Base-by-base conservation (phyloP, 495 filamentous ascomycete genomes). In the Penicillium cataractarum region DNA sequence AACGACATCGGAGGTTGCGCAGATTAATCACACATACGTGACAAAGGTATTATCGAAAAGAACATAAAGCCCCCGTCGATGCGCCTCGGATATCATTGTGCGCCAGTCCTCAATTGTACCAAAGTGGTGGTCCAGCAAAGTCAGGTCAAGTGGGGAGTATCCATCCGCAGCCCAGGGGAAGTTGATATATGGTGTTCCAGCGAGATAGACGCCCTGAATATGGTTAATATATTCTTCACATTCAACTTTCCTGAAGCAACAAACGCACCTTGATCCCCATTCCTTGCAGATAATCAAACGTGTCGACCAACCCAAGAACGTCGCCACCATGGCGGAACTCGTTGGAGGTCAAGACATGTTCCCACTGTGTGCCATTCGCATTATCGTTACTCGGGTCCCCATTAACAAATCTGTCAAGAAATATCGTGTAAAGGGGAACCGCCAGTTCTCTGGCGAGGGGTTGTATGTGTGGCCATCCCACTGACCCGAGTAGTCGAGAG, bases 401-500 rank as follows among this genome's bases (percentile, higher is more conserved):
- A 60, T 80, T 75, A 8, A 77, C 70, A 55, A 78, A 77, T 6
- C 76, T 69, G 51, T 80, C 77, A 37, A 78, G 56, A 48, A 75
- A 78, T 17, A 79, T 58, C 2, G 77, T 76, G 58, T 80, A 80
- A 57, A 78, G 29, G 77, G 77, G 33, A 80, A 74, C 21, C 77
- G 74, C 77, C 77, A 80, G 60, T 78, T 79, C 13, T 72, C 65
- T 35, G 77, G 77, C 19, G 76, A 80, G 12, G 77, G 77, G 39
- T 75, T 65, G 57, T 73, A 76, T 32, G 64, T 67, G 59, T 80
- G 77, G 55, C 74, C 68, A 3, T 71, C 63, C 77, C 77, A 79
- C 58, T 62, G 46, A 57, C 77, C 77, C 75, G 71, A 79, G 60
- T 78, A 80, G 48, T 78, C 69, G 58, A 74, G 57, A 3, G 71